These are phyloP conservation scores for Haberlea rhodopensis DNA, from an alignment of 257 asterid genomes.

Conservation along the genomic window DNA sequence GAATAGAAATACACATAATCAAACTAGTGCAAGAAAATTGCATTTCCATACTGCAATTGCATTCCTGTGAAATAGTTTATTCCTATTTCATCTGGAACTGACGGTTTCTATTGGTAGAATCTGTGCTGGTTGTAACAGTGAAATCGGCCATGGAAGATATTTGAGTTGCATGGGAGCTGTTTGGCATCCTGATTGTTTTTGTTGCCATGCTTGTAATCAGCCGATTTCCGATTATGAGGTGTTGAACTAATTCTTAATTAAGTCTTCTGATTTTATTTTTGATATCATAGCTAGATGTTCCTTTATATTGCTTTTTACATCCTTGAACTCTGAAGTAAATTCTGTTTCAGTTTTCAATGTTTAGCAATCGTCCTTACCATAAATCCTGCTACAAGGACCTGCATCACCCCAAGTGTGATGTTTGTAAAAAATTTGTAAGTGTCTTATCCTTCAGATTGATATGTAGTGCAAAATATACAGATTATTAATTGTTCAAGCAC, in stretches of 20 bases:
- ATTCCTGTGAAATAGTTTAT: not conserved
- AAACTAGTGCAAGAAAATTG: slow-evolving; percentile 11
- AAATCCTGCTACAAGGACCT: slow-evolving; percentile 89
- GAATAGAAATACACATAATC: not conserved
- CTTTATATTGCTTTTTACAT: slow-evolving; percentile 15
- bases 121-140: slow-evolving; percentile 90
- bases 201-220: slow-evolving; percentile 70
- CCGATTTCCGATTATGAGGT: slow-evolving; percentile 98
- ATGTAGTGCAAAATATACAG: not conserved
- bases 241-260: slow-evolving; percentile 25
- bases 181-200: slow-evolving; percentile 98
- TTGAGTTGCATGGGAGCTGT: slow-evolving; percentile 91
- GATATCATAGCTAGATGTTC: not conserved
- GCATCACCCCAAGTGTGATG: slow-evolving; percentile 97
- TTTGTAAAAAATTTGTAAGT: slow-evolving; percentile 89
- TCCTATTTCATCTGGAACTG: slow-evolving; percentile 10
- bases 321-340: slow-evolving; percentile 22
- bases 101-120: slow-evolving; percentile 42
- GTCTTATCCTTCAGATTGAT: slow-evolving; percentile 2
- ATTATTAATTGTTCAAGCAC: not conserved
- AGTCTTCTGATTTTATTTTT: slow-evolving; percentile 21
- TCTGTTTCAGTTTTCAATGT: slow-evolving; percentile 77
- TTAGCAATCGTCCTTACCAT: slow-evolving; percentile 78
- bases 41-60: slow-evolving; percentile 1
- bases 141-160: slow-evolving; percentile 88